These are phyloP conservation scores for Suillus fuscotomentosus DNA, from an alignment of 768 basidiomycete genomes.

Conservation along the genomic window DNA sequence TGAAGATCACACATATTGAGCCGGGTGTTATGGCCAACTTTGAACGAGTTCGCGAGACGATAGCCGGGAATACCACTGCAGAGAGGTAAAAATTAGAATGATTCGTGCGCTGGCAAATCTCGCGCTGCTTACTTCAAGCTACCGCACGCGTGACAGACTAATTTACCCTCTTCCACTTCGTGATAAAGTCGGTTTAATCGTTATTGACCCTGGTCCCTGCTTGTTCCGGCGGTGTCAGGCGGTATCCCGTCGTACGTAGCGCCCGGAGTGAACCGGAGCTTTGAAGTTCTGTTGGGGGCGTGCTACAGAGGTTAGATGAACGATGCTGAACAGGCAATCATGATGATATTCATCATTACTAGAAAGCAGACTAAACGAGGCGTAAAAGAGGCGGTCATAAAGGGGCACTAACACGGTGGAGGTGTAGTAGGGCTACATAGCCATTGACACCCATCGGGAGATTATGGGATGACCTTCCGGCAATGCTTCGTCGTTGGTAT, in stretches of 20 bases:
- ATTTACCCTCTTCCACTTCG: background rate
- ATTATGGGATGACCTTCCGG: conserved; percentile 30
- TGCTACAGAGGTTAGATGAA: conserved; percentile 1
- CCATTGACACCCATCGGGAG: conserved; percentile 17
- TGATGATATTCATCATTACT: background rate
- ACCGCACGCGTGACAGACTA: background rate
- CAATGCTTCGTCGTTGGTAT: conserved; percentile 24
- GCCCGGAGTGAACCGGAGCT: conserved; percentile 5
- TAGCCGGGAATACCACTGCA: background rate
- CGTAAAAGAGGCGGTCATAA: background rate
- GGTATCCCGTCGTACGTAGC: conserved; percentile 1
- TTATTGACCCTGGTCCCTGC: background rate
- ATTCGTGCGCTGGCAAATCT: background rate
- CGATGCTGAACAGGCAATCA: background rate
- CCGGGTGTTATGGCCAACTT: background rate
- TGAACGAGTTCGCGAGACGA: background rate
- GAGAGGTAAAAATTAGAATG: background rate
- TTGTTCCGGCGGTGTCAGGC: conserved; percentile 3
- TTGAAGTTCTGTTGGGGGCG: background rate
- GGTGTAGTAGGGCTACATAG: background rate
- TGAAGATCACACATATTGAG: background rate
- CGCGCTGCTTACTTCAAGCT: background rate
- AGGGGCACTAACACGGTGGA: background rate
- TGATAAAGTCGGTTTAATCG: background rate
- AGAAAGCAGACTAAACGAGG: background rate